These are phyloP conservation scores for Naumovozyma castellii DNA, from an alignment of 805 yeast species.

Conservation along the genomic window DNA sequence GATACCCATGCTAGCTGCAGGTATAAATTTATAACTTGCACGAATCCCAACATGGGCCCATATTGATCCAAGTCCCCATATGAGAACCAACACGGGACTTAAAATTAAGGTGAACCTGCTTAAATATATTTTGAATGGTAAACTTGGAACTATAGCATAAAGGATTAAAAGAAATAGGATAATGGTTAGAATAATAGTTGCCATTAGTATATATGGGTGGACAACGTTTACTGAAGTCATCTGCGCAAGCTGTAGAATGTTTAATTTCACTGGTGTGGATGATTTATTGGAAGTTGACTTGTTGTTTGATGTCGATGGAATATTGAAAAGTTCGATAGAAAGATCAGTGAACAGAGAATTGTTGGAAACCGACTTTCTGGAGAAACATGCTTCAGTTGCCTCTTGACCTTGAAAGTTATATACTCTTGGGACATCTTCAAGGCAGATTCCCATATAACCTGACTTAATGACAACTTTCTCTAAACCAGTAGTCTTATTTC, in stretches of 20 bases:
- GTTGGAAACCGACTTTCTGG: slow-evolving; percentile 18
- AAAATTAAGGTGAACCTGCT: slow-evolving; percentile 26
- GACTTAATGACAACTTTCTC: slow-evolving; percentile 38
- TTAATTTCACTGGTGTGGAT: slow-evolving; percentile 20
- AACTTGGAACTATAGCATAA: slow-evolving; percentile 39
- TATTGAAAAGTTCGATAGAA: slow-evolving; percentile 17
- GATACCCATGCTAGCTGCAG: slow-evolving; percentile 42
- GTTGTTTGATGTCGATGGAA: slow-evolving; percentile 22
- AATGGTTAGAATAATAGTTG: slow-evolving; percentile 37
- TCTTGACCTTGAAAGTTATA: slow-evolving; percentile 9
- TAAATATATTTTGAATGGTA: slow-evolving; percentile 34
- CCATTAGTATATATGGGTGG: slow-evolving; percentile 47
- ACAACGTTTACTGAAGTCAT: slow-evolving; percentile 38
- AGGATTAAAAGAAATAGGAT: slow-evolving; percentile 34
- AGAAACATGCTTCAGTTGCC: slow-evolving; percentile 19
- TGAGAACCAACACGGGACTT: slow-evolving; percentile 31
- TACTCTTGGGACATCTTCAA: slow-evolving; percentile 28
- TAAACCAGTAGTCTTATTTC: slow-evolving; percentile 28
- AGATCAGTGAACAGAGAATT: slow-evolving; percentile 20
- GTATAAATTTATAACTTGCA: slow-evolving; percentile 36
- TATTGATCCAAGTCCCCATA: slow-evolving; percentile 62
- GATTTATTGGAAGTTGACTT: slow-evolving; percentile 9
- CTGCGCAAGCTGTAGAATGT: slow-evolving; percentile 40
- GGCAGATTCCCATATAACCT: slow-evolving; percentile 52
- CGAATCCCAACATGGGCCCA: slow-evolving; percentile 49